Base-by-base conservation (phyloP, 192 early-diverging fungal genomes). In the Gonapodya prolifera region DNA sequence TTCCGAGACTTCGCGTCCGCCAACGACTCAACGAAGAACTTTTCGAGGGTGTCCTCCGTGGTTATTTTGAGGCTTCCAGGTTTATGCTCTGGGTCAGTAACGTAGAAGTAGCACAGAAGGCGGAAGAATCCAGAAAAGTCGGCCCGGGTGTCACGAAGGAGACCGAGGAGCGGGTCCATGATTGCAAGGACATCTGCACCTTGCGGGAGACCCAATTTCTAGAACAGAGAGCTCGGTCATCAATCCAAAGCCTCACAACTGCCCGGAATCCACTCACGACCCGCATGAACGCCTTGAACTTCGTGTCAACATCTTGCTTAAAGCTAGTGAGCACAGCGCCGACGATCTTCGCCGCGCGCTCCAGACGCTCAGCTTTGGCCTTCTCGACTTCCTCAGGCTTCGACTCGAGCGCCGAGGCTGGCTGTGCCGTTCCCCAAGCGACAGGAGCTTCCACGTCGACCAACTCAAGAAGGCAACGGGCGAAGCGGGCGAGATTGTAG, bases 41-140 rank as follows among this genome's bases (percentile, higher is more conserved):
- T 16, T 16, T 16, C 45, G 45, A 69, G 45, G 13, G n/a, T n/a
- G 45, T 69, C 45, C 45, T 69, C n/a, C 13, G 45, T 69, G 45
- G n/a, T n/a, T 8, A n/a, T 16, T 8, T n/a, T n/a, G n/a, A n/a
- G n/a, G n/a, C n/a, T n/a, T n/a, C n/a, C n/a, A n/a, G n/a, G n/a
- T n/a, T n/a, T n/a, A n/a, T n/a, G n/a, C n/a, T n/a, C n/a, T n/a
- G 45, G 45, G 13, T 8, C 8, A 69, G 45, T n/a, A n/a, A 69
- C 45, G n/a, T 8, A 69, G 70, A 86, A 86, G 18, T 87, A 79
- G 69, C 89, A 86, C 2, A 96, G 78, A 0, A 86, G 75, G 17
- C 95, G 85, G 84, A 93, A 92, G 80, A 94, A 92, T 76, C 85
- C 78, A 0, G 91, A 88, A 77, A 93, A 94, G 79, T 97, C 94